Evolutionary conservation across 345 rosid genomes (phyloP), one percentile per base, ranked within the genome.

Genomic region (Lenwebbia sp.): DNA sequence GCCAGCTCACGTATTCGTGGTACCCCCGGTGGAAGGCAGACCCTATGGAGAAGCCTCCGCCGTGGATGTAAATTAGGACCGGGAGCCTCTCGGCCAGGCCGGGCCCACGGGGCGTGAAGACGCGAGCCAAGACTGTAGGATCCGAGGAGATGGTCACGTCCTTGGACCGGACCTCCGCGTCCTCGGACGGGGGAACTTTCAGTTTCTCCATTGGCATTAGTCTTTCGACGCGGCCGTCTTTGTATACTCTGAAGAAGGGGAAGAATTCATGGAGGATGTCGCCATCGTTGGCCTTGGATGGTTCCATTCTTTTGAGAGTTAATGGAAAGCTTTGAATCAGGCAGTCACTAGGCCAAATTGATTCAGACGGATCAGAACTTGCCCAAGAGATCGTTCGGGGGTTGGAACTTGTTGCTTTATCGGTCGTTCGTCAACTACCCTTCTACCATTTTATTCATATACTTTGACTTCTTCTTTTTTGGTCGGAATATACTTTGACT

Each of bases 11-110:
- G 82, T 88, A 90, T 51, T 84, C 54, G 33, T 90, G 90, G 85
- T 84, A 88, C 21, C 58, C 76, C n/a, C 87, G 91, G 1, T 92
- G 87, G 47, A 85, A 86, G 47, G 95, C 89, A 1, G 93, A 84
- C 25, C 90, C 92, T 44, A 87, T 76, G 82, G 89, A 87, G 90
- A 92, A 92, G 44, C 88, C 93, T 10, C 95, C 93, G 5, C 95
- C 94, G 30, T 93, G 93, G 84, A 86, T 85, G 87, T 82, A 52
- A 3, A 84, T 40, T 54, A 78, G 87, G 40, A 90, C 41, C 4
- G 90, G 88, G 37, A 87, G 62, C 14, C 56, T 83, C 85, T 10
- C 41, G 52, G 49, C 17, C 70, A 17, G 65, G 57, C 30, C 83
- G 1, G 14, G 41, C 26, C 74, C 76, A n/a, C 55, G 82, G 85